A percentile compares a stretch with the other conserved stretches of the same genome.
Evolutionary conservation across 108 stramenopile species (phyloP).

Genomic region (Pseudonitzschia multistriata): DNA sequence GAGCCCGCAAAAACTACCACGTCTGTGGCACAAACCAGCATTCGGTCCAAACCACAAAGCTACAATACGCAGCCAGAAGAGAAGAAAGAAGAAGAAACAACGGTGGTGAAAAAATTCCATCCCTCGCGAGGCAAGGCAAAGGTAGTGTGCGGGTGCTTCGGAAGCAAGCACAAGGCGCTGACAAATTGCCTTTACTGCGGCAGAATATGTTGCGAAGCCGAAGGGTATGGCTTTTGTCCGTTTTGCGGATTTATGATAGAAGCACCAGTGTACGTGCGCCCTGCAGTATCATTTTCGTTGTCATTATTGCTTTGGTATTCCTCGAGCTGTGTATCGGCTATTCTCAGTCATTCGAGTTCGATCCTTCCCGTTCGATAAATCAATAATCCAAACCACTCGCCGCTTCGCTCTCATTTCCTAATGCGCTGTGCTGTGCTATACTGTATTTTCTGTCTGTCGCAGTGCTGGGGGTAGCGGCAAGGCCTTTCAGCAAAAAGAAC

Average conservation of each 20-base stretch:
- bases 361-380: no score
- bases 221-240: slow-evolving; percentile 59
- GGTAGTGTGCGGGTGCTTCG: slow-evolving; percentile 57
- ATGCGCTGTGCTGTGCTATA: neutral
- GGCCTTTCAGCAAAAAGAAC: slow-evolving; percentile 45
- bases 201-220: slow-evolving; percentile 47
- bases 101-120: slow-evolving; percentile 6
- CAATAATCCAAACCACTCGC: no score
- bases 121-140: slow-evolving; percentile 35
- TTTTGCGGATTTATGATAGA: slow-evolving; percentile 49
- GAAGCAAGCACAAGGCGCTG: slow-evolving; percentile 47
- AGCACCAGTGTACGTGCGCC: slow-evolving; percentile 10
- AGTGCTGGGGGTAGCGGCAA: slow-evolving; percentile 1
- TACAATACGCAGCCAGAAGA: neutral
- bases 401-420: neutral
- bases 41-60: slow-evolving; percentile 1
- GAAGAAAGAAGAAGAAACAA: slow-evolving; percentile 1
- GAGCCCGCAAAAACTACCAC: neutral
- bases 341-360: neutral
- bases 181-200: slow-evolving; percentile 67
- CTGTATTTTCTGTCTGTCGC: slow-evolving; percentile 1
- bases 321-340: neutral
- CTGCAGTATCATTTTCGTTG: neutral
- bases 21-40: slow-evolving; percentile 5
- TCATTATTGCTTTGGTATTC: neutral